Conservation (phyloP, 331 rosid species). For the Quercus tomentella region DNA sequence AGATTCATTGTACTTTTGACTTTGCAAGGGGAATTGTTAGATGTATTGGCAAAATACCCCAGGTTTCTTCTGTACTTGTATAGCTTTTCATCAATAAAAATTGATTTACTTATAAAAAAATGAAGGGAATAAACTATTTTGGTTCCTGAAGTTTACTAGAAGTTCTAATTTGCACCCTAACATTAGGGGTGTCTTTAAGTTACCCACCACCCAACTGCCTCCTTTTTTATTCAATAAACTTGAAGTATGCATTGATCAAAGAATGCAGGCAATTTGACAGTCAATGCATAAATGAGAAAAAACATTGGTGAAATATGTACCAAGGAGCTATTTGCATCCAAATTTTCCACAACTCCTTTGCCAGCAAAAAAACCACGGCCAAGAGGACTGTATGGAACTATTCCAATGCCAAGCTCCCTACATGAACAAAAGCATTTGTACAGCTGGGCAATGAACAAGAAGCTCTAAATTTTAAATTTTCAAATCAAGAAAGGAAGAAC, state of each 20-base stretch:
- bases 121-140: no score
- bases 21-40: no score
- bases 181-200: no score
- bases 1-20: no score
- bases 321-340: constrained; percentile 24
- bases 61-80: no score
- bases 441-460: not conserved
- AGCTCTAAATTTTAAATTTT: not conserved
- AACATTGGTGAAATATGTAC: constrained; percentile 12
- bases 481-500: not conserved
- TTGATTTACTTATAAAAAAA: no score
- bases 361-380: constrained; percentile 47
- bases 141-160: no score
- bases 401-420: constrained; percentile 68
- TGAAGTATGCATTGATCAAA: not conserved
- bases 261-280: not conserved
- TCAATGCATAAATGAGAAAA: not conserved
- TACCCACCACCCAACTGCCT: no score
- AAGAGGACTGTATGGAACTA: constrained; percentile 61
- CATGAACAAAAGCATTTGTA: not conserved
- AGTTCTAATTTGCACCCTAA: no score
- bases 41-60: no score
- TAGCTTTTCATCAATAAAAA: no score
- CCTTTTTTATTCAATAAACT: not conserved
- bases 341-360: constrained; percentile 26